Percentiles rank a stretch among this genome's conserved stretches.
Evolutionary conservation across 106 monocot species (phyloP).

Genomic region (Dioscorea alata): DNA sequence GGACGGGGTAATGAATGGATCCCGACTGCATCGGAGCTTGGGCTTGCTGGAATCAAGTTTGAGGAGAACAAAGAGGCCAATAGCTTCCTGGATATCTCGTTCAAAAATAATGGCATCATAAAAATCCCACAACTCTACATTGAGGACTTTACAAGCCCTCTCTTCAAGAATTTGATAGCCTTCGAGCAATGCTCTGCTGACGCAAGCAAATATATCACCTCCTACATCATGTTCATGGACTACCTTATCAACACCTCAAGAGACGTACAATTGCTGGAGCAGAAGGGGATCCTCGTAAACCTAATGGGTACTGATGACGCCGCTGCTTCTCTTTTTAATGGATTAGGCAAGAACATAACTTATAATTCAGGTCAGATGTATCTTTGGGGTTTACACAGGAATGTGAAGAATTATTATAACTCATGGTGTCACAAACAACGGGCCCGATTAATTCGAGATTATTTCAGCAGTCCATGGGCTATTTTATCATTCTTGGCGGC

Average conservation of each 20-base stretch:
- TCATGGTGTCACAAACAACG: not conserved
- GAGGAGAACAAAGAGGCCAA: conserved; percentile 12
- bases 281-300: conserved; percentile 13
- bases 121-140: conserved; percentile 23
- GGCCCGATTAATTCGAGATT: conserved; percentile 2
- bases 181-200: conserved; percentile 30
- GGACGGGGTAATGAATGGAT: not conserved
- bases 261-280: conserved; percentile 9
- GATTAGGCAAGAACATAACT: not conserved
- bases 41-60: too few species aligned
- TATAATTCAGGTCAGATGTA: not conserved
- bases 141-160: conserved; percentile 1
- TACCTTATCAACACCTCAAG: conserved; percentile 13
- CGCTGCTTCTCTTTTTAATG: conserved; percentile 1
- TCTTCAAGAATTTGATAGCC: conserved; percentile 28
- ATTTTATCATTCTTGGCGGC: conserved; percentile 21
- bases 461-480: conserved; percentile 37
- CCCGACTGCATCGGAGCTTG: not conserved
- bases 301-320: conserved; percentile 5
- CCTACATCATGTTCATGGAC: conserved; percentile 27
- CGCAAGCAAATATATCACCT: not conserved
- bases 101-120: conserved; percentile 12
- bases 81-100: conserved; percentile 22
- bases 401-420: conserved; percentile 4
- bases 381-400: not conserved